Conservation (phyloP, 371 early-diverging fungal genomes). For the Cladochytrium tenue region DNA sequence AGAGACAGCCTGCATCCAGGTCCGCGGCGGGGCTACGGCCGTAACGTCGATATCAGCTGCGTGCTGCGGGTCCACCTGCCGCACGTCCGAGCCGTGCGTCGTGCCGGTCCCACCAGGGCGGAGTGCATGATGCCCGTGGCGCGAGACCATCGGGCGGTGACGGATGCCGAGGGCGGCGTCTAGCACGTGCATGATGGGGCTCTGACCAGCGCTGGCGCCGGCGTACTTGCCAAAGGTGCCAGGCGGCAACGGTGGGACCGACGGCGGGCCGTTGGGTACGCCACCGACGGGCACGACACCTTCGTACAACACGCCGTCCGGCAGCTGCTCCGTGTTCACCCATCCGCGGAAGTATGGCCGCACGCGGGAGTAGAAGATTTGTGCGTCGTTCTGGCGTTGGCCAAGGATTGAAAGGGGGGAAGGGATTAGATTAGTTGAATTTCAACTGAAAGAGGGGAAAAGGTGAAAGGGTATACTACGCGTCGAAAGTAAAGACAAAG, state of each 20-base stretch:
- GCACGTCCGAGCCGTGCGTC: too few relatives aligned
- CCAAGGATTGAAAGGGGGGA: background rate
- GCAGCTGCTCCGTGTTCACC: constrained; percentile 86
- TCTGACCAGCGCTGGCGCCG: constrained; percentile 95
- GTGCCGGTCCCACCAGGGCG: too few relatives aligned
- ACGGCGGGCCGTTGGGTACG: constrained; percentile 15
- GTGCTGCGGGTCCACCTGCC: too few relatives aligned
- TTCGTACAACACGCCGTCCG: constrained; percentile 86
- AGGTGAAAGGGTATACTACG: background rate
- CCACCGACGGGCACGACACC: constrained; percentile 55
- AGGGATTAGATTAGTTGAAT: background rate
- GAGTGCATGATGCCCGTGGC: too few relatives aligned
- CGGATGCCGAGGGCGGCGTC: constrained; percentile 91
- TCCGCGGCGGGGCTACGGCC: too few relatives aligned
- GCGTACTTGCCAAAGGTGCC: constrained; percentile 64
- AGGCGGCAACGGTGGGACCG: background rate
- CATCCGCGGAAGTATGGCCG: constrained; percentile 91
- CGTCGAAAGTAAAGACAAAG: background rate
- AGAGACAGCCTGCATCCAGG: too few relatives aligned
- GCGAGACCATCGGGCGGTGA: too few relatives aligned
- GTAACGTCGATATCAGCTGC: too few relatives aligned
- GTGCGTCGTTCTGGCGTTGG: constrained; percentile 66
- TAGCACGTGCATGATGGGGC: constrained; percentile 86
- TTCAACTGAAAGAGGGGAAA: constrained; percentile 35
- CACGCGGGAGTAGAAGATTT: constrained; percentile 92